Conservation (phyloP, 139 green algal species). For the Zygnema circumcarinatum region DNA sequence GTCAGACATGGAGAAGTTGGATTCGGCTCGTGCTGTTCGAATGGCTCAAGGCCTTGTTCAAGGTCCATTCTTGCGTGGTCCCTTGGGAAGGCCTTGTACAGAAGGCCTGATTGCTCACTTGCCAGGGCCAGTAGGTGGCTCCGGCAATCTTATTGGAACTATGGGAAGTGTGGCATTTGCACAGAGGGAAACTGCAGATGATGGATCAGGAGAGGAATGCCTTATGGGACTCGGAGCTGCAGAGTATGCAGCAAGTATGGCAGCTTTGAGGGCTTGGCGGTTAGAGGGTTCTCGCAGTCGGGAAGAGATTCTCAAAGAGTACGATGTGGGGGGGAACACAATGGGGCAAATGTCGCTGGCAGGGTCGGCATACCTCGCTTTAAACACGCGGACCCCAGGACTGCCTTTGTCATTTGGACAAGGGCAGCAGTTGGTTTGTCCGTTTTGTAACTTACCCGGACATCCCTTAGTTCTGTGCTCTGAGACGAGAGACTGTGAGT, state of each 20-base stretch:
- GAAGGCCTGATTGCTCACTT: background rate
- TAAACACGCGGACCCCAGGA: background rate
- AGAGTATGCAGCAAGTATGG: slow-evolving; percentile 6
- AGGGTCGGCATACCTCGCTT: background rate
- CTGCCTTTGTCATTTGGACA: background rate
- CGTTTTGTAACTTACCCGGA: background rate
- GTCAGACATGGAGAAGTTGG: background rate
- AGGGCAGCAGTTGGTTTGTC: background rate
- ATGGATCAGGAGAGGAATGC: background rate
- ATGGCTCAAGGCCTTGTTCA: background rate
- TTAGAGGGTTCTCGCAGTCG: background rate
- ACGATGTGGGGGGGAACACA: background rate
- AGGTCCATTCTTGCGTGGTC: background rate
- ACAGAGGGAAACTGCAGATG: background rate
- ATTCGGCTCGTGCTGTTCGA: background rate
- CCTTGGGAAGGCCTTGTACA: background rate
- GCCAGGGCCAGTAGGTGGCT: background rate
- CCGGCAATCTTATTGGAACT: background rate
- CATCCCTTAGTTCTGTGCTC: slow-evolving; percentile 5
- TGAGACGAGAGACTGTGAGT: slow-evolving; percentile 11
- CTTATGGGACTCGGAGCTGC: background rate
- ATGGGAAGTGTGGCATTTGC: background rate
- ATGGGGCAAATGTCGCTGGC: background rate
- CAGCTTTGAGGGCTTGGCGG: slow-evolving; percentile 9
- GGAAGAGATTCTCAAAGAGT: background rate